Conservation (phyloP, 177 flowering plant species). For the Vitis hybrid region DNA sequence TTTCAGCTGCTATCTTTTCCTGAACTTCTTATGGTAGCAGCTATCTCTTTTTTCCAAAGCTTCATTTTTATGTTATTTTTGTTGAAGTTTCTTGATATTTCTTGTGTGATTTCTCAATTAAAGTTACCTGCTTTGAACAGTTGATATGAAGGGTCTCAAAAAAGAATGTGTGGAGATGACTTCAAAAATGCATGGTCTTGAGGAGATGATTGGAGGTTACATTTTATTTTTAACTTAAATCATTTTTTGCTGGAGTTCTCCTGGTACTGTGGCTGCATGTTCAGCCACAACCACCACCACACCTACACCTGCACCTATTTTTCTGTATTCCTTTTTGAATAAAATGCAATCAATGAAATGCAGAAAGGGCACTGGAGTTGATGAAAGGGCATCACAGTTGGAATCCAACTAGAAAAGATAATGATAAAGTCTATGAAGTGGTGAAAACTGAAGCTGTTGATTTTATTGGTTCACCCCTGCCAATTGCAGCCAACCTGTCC, state of each 20-base stretch:
- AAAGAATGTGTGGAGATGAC: constrained; percentile 10
- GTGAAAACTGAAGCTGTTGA: constrained; percentile 21
- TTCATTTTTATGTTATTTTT: neutral
- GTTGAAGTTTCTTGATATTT: neutral
- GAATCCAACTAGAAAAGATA: neutral
- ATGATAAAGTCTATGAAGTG: neutral
- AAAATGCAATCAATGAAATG: neutral
- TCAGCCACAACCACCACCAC: neutral
- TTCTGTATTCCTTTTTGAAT: constrained; percentile 2
- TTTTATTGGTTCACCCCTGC: neutral
- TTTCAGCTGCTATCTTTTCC: neutral
- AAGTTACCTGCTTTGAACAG: constrained; percentile 10
- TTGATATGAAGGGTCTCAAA: constrained; percentile 11
- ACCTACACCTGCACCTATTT: neutral
- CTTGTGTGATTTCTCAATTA: constrained; percentile 1
- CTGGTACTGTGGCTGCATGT: neutral
- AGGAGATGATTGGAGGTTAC: constrained; percentile 8
- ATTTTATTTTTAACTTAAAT: neutral
- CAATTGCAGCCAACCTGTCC: constrained; percentile 10
- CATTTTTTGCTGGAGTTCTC: neutral
- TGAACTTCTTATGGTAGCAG: neutral
- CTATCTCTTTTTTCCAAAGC: neutral
- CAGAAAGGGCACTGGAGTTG: constrained; percentile 10
- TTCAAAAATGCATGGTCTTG: constrained; percentile 6
- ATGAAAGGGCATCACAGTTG: constrained; percentile 14